Base-by-base conservation (phyloP, 805 yeast species). In the Ogataea henricii region DNA sequence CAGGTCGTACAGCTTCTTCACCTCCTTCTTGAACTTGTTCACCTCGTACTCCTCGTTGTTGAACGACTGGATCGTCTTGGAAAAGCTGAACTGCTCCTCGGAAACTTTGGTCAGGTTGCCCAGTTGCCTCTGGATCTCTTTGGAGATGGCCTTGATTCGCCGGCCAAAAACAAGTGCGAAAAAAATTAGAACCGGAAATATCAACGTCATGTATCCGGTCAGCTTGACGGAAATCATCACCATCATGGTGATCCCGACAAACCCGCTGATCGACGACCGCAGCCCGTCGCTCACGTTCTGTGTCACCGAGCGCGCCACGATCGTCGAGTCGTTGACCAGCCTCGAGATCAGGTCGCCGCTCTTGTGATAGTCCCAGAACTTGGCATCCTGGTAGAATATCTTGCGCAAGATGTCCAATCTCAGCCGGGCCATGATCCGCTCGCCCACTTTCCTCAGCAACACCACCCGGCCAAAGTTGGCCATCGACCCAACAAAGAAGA, bases 271-370 rank as follows among this genome's bases (percentile, higher is more conserved):
- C 1, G 83, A 65, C 0, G 97, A 83, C 48, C 97, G 72, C 30
- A 90, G 76, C n/a, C 98, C 98, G 64, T 92, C 97, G 48, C 94
- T 85, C 20, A 92, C 76, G 64, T 92, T 91, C 56, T 87, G 92
- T 27, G 97, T 89, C 16, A 92, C 80, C 0, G 96, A 82, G 59
- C 85, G 81, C 6, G 96, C 79, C 12, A 92, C 95, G 37, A 92
- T 82, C 25, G 90, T 89, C 1, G 97, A 87, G 64, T 92, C 98
- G 35, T 88, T 85, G 4, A 94, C 86, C 40, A 92, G 71, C 52
- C 98, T 74, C 4, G 96, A 89, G 37, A 92, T 89, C 59, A 92
- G 73, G 63, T 92, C 98, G 34, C 98, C 98, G 8, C 90, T 89
- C 53, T 91, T 81, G 49, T 94, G 90, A 26, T 82, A 82, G 60